Conservation (phyloP, 2,329 filamentous ascomycete genomes). For the Aciculosporium take region DNA sequence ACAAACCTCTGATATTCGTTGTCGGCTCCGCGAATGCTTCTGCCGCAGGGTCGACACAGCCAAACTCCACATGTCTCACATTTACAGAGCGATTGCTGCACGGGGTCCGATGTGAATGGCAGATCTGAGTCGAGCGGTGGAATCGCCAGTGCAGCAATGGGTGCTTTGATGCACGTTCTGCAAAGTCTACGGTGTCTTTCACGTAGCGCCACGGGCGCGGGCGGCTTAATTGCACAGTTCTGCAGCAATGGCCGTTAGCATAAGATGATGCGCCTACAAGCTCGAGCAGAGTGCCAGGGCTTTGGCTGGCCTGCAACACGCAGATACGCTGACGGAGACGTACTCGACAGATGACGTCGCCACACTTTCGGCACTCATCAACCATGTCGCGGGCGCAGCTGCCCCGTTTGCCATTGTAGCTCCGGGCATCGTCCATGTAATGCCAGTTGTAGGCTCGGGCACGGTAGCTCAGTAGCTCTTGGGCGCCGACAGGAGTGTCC, state of each 20-base stretch:
- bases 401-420: slow-evolving; percentile 52
- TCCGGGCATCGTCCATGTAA: slow-evolving; percentile 41
- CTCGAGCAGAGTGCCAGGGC: neutral
- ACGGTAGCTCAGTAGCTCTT: slow-evolving; percentile 42
- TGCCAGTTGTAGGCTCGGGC: slow-evolving; percentile 43
- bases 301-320: neutral
- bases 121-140: slow-evolving; percentile 29
- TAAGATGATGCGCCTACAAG: neutral
- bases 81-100: slow-evolving; percentile 42
- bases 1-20: slow-evolving; percentile 43
- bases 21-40: slow-evolving; percentile 48
- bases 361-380: slow-evolving; percentile 64
- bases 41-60: slow-evolving; percentile 76
- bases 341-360: slow-evolving; percentile 68
- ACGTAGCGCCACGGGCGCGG: slow-evolving; percentile 49
- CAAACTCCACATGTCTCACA: slow-evolving; percentile 50
- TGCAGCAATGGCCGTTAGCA: slow-evolving; percentile 22
- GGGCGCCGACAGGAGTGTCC: slow-evolving; percentile 35
- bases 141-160: slow-evolving; percentile 42
- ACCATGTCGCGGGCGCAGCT: slow-evolving; percentile 83
- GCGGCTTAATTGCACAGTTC: slow-evolving; percentile 85
- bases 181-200: slow-evolving; percentile 74
- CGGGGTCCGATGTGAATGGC: slow-evolving; percentile 34
- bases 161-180: slow-evolving; percentile 55
- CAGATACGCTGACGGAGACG: slow-evolving; percentile 14